Conservation (phyloP, 139 green algal species). For the Ulvella scutata region DNA sequence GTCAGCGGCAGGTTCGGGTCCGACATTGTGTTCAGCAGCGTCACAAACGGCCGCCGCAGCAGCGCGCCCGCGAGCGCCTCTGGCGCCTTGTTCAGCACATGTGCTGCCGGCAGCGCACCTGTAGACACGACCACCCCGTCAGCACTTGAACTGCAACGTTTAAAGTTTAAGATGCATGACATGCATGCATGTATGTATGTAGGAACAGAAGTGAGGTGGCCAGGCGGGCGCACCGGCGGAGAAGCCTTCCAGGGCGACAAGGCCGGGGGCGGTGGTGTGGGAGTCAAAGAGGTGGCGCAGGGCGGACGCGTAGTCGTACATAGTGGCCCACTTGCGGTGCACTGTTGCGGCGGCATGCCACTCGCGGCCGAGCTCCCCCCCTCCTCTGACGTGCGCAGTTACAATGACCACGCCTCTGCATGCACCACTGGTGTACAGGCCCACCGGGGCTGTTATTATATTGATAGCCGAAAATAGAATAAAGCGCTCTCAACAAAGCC, state of each 20-base stretch:
- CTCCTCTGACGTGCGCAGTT: slow-evolving; percentile 49
- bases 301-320: slow-evolving; percentile 35
- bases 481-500: too few relatives aligned
- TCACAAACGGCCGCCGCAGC: slow-evolving; percentile 39
- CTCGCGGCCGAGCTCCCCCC: slow-evolving; percentile 52
- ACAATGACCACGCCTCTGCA: slow-evolving; percentile 19
- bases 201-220: slow-evolving; percentile 3
- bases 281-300: slow-evolving; percentile 13
- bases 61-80: slow-evolving; percentile 24
- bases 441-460: too few relatives aligned
- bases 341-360: slow-evolving; percentile 48
- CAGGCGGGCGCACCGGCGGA: slow-evolving; percentile 20
- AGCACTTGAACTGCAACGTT: background rate
- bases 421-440: too few relatives aligned
- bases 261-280: slow-evolving; percentile 18
- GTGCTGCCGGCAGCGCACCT: slow-evolving; percentile 3
- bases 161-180: background rate
- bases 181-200: background rate
- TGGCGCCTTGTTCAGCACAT: slow-evolving; percentile 15
- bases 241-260: slow-evolving; percentile 21
- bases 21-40: slow-evolving; percentile 23
- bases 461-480: too few relatives aligned
- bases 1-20: slow-evolving; percentile 24
- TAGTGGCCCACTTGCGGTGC: slow-evolving; percentile 18
- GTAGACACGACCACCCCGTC: slow-evolving; percentile 8